Percentiles rank a stretch among this genome's conserved stretches.
Conservation (phyloP, 2,329 filamentous ascomycete species). For the Aschersonia sp. region DNA sequence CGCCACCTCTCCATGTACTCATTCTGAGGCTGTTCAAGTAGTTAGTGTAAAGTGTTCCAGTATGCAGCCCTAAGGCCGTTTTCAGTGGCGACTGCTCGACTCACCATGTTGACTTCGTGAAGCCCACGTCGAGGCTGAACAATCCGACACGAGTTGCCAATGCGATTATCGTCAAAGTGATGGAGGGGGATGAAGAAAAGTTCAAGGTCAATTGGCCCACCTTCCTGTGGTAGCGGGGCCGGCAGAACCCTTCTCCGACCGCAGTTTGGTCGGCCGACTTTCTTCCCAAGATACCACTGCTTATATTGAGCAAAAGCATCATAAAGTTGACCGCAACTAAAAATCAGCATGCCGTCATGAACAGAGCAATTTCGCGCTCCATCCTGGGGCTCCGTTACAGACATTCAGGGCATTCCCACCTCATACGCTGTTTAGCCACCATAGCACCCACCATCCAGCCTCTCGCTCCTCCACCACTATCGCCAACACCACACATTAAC, state of each 20-base stretch:
- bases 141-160: no score
- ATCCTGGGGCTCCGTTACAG: conserved; percentile 40
- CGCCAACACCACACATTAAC: conserved; percentile 19
- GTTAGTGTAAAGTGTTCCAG: background rate
- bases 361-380: conserved; percentile 48
- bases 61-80: no score
- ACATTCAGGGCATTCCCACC: background rate
- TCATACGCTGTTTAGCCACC: conserved; percentile 26
- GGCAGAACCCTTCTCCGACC: conserved; percentile 20
- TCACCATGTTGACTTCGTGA: conserved; percentile 3
- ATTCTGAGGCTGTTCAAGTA: conserved; percentile 54
- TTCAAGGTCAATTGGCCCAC: background rate
- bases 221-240: conserved; percentile 10
- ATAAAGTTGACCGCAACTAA: background rate
- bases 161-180: background rate
- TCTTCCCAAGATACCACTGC: no score
- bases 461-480: conserved; percentile 34
- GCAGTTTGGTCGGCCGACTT: background rate
- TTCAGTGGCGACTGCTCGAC: background rate
- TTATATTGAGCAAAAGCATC: background rate
- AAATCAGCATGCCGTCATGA: conserved; percentile 23
- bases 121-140: no score
- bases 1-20: conserved; percentile 65
- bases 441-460: conserved; percentile 35
- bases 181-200: conserved; percentile 1